A percentile compares a stretch with the other conserved stretches of the same genome.
phyloP scores from a whole-genome alignment of 352 stramenopile genomes.

The Phytophthora agathidicida region DNA sequence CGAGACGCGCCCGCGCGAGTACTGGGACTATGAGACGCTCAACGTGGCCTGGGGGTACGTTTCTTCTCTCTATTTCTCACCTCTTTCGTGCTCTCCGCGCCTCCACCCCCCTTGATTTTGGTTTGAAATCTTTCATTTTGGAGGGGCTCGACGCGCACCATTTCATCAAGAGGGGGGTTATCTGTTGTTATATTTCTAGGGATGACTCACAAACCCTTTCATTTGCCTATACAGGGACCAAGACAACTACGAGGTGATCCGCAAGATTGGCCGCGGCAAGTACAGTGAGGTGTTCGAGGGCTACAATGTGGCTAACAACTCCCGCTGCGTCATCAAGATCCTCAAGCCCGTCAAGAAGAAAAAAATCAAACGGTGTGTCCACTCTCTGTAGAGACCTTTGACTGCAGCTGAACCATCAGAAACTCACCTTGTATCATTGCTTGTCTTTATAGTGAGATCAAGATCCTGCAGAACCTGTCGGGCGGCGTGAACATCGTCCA shows the following conservation, averaged over 20 bases:
- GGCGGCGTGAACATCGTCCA: slow-evolving; percentile 99
- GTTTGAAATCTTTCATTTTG: slow-evolving; percentile 33
- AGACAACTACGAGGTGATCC: slow-evolving; percentile 99
- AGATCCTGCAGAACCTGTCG: slow-evolving; percentile 99
- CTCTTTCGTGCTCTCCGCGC: neutral
- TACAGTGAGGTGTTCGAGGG: slow-evolving; percentile 99
- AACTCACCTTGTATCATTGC: slow-evolving; percentile 5
- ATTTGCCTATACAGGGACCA: slow-evolving; percentile 83
- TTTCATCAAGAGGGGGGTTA: neutral
- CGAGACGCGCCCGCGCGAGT: slow-evolving; percentile 96
- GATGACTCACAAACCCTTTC: slow-evolving; percentile 16
- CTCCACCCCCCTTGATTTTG: neutral
- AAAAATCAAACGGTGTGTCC: slow-evolving; percentile 96
- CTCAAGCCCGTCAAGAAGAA: slow-evolving; percentile 99
- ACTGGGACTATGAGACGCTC: slow-evolving; percentile 99
- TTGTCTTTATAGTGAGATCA: slow-evolving; percentile 92
- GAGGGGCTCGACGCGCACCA: neutral
- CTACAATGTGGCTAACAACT: slow-evolving; percentile 97
- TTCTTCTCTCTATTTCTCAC: neutral
- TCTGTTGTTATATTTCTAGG: neutral
- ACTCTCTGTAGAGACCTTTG: neutral
- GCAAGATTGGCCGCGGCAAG: slow-evolving; percentile 99
- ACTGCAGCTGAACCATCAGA: neutral
- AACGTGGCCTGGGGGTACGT: slow-evolving; percentile 95
- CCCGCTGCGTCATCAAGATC: slow-evolving; percentile 99